Evolutionary conservation across 805 yeast species (phyloP), one percentile per base, ranked within the genome.

Genomic region (Citeromyces nyonsensis): DNA sequence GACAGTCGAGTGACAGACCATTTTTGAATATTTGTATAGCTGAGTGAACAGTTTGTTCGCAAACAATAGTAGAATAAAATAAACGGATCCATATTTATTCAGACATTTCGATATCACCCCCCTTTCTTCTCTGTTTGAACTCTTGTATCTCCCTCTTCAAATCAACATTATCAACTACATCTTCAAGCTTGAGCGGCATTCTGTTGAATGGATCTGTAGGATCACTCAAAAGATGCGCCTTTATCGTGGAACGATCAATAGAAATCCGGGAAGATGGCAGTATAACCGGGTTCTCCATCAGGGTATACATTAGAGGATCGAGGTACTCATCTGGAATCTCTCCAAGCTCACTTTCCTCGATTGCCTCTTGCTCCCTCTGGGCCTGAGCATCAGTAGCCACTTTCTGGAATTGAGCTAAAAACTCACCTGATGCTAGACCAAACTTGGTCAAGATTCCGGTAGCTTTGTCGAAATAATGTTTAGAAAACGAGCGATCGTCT

Each of bases 121-220:
- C 22, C 18, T 27, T 22, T 28, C 40, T 65, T 69, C 26, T 57
- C 52, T 30, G 36, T 41, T 66, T 73, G 51, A 74, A 86, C 24
- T 61, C 69, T 29, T 56, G 57, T 34, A 84, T 84, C 47, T 66
- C 66, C 29, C 52, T 45, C 46, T 65, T 75, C 49, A 86, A 60
- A 40, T 77, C 94, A 1, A 56, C 60, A 54, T 86, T 77, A 12
- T 91, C 94, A 14, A 67, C 53, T 18, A 86, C 94, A 42, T 91
- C 95, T 41, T 88, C 96, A 26, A 88, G 54, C 45, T 72, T 83
- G 44, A 91, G 61, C 4, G 97, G 97, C 59, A 74, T 66, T 55
- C 99, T 74, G 54, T 88, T 91, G 59, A 91, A 91, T 12, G 99
- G 99, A 59, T 91, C 99, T 0, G 95, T 91, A 1, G 94, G 72